Conservation (phyloP, 331 rosid species). For the Pyrus hybrid region DNA sequence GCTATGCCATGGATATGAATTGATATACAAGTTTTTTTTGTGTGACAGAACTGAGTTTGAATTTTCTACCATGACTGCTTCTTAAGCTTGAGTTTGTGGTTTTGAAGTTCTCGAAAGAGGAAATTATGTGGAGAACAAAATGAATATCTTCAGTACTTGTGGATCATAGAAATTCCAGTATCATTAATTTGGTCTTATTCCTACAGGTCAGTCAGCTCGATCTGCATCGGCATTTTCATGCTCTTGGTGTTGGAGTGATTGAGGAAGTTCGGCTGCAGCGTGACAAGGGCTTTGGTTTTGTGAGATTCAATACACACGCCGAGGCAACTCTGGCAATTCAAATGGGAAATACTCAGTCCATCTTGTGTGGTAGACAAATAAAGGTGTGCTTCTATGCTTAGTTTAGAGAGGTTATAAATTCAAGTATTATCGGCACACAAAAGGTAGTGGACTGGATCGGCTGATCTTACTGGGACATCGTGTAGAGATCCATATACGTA, state of each 20-base stretch:
- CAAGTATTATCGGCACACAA: not conserved
- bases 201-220: conserved; percentile 73
- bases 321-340: conserved; percentile 98
- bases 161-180: not conserved
- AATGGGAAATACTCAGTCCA: conserved; percentile 73
- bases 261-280: conserved; percentile 98
- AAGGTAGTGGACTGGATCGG: not conserved
- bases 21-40: not conserved
- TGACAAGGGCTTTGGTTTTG: conserved; percentile 97
- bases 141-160: not conserved
- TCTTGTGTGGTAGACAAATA: conserved; percentile 67
- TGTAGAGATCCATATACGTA: not conserved
- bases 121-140: not conserved
- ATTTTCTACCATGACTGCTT: not conserved
- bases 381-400: conserved; percentile 46
- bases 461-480: not conserved
- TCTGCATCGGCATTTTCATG: conserved; percentile 87
- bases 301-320: conserved; percentile 69
- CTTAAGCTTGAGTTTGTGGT: not conserved
- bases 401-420: not conserved
- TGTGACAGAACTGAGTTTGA: not conserved
- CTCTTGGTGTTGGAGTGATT: conserved; percentile 85
- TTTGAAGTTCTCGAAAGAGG: not conserved
- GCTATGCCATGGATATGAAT: not conserved
- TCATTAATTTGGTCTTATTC: not conserved